Evolutionary conservation across 495 filamentous ascomycete genomes (phyloP).

Genomic region (Tuber aestivum): DNA sequence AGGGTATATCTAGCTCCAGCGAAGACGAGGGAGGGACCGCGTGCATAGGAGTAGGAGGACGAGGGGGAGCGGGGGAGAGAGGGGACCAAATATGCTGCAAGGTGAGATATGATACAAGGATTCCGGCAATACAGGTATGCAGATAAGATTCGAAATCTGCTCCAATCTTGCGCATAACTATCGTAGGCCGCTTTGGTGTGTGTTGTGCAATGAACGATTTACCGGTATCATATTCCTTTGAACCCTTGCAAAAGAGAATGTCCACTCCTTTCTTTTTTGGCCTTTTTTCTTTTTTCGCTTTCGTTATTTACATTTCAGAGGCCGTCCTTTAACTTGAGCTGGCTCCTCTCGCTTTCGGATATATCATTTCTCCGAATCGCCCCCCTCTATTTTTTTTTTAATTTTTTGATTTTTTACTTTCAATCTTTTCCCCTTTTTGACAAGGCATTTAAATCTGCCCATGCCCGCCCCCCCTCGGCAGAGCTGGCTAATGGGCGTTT

Average conservation of each 20-base stretch:
- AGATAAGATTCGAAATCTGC: constrained; percentile 5
- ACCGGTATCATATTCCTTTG: constrained; percentile 1
- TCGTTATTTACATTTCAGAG: background rate
- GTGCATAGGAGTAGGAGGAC: background rate
- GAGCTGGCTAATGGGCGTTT: background rate
- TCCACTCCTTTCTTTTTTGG: background rate
- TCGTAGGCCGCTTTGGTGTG: background rate
- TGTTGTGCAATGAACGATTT: background rate
- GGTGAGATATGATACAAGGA: background rate
- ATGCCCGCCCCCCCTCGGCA: background rate
- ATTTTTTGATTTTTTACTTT: background rate
- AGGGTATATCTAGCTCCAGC: background rate
- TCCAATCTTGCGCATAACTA: background rate
- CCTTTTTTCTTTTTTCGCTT: background rate
- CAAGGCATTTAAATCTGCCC: background rate
- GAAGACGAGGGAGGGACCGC: background rate
- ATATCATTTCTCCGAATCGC: background rate
- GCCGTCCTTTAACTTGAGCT: background rate
- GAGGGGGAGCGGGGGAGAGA: background rate
- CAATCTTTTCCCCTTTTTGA: background rate
- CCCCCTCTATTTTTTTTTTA: too few species aligned
- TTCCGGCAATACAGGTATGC: background rate
- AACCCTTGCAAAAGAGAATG: constrained; percentile 1
- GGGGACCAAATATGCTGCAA: background rate
- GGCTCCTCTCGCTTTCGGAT: background rate